Base-by-base conservation (phyloP, 768 basidiomycete species). In the Pleurotus tuoliensis region DNA sequence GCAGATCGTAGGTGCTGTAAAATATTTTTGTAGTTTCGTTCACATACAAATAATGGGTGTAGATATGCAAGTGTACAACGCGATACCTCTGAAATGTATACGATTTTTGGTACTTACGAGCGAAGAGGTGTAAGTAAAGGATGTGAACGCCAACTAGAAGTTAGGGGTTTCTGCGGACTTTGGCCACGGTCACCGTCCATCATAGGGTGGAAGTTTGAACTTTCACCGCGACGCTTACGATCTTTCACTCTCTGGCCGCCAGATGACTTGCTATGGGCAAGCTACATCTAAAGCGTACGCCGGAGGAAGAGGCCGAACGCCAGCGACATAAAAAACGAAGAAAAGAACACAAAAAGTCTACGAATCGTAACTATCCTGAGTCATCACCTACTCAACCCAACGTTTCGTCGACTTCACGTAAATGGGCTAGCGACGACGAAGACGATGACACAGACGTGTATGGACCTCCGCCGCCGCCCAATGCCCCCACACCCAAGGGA, bases 271-370 rank as follows among this genome's bases (percentile, higher is more conserved):
- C n/a, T 51, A 80, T 76, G 74, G 72, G 79, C 52, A 86, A 82
- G 64, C 69, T 88, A 38, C 79, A 76, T 54, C 74, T 88, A 47
- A 89, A 89, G 64, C 79, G 79, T 45, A 87, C 86, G 1, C 79
- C 80, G 5, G 79, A 81, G 52, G 86, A 88, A 65, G 78, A 82
- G 62, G 77, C 68, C 13, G 77, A 76, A 54, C 77, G 69, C 46
- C 66, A 71, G 62, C 59, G 64, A 43, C 73, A 72, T 39, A 79
- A 78, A 54, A 67, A 70, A 47, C 66, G 65, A 41, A 72, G 69
- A 59, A 78, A 72, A 65, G 71, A 72, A 38, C 52, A 41, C 48
- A 53, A 20, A 34, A 62, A 24, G 51, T 44, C 45, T 49, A 39
- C 30, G 34, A 13, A 16, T 44, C 49, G 3, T n/a, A n/a, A 24